Evolutionary conservation across 192 early-diverging fungal species (phyloP), one percentile per base, ranked within the genome.

Genomic region (Phycomyces nitens): DNA sequence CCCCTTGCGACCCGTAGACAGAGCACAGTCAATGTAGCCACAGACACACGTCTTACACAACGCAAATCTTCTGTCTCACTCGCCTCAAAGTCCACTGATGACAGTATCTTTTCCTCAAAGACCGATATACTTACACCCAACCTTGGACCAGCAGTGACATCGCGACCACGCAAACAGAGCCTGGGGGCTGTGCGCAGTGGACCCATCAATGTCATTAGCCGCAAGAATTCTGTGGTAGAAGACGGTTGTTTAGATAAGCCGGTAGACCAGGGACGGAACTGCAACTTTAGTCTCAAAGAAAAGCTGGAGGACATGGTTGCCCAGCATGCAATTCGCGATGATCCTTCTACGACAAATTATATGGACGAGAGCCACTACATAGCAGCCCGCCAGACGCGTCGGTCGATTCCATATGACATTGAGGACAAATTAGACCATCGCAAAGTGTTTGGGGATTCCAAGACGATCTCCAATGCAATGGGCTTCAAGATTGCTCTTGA

Each of bases 401-500:
- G 39, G 23, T 52, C 29, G 7, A 44, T 52, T 5, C 22, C 49
- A 6, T 43, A 27, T 49, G 58, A 60, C n/a, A 24, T 44, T 7
- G 26, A 27, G 3, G 26, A 50, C 16, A 34, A 16, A 24, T 20
- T 15, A 7, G 18, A 38, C 18, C 15, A 51, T 12, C 41, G 47
- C 43, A 43, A 24, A 18, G 58, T 58, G 64, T 21, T 41, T 16
- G 24, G 29, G 14, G 22, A 54, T 4, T 22, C 53, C n/a, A n/a
- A n/a, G n/a, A n/a, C n/a, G n/a, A n/a, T n/a, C n/a, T n/a, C 44
- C 9, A 18, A 41, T 20, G 18, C 50, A 22, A 41, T 66, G 41
- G 53, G 22, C 40, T 53, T 38, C 15, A 59, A 65, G 23, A 82
- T 82, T 18, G 87, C 85, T 10, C 65, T 89, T 43, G 82, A 85